These are phyloP conservation scores for Skeletonema potamos DNA, from an alignment of 108 stramenopile species.

Conservation along the genomic window DNA sequence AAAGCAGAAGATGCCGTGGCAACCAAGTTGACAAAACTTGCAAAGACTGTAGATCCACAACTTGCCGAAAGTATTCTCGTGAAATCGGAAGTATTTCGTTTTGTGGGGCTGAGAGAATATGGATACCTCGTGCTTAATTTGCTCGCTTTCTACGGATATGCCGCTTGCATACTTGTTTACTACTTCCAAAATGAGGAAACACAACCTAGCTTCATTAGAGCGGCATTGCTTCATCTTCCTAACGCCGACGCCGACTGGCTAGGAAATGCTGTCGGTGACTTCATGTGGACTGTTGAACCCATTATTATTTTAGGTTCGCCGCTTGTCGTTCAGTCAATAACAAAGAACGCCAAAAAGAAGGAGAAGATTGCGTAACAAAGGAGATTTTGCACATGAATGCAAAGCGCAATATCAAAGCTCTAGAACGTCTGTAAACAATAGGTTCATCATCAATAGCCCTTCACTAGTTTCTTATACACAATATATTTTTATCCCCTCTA, in stretches of 20 bases:
- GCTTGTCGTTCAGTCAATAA: slow-evolving; percentile 21
- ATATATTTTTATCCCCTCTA: neutral
- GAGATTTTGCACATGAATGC: too few species aligned
- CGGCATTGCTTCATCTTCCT: slow-evolving; percentile 51
- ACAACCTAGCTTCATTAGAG: slow-evolving; percentile 53
- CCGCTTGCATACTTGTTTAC: slow-evolving; percentile 59
- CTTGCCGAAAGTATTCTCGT: slow-evolving; percentile 17
- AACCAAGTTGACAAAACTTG: slow-evolving; percentile 4
- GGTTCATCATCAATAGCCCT: too few species aligned
- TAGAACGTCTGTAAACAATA: too few species aligned
- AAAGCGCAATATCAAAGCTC: too few species aligned
- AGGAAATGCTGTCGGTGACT: slow-evolving; percentile 87
- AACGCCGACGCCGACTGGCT: slow-evolving; percentile 82
- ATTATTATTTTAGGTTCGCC: slow-evolving; percentile 68
- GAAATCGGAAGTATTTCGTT: slow-evolving; percentile 29
- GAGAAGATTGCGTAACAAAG: slow-evolving; percentile 21
- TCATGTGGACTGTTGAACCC: slow-evolving; percentile 90
- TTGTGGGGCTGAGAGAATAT: slow-evolving; percentile 79
- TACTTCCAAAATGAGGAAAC: slow-evolving; percentile 64
- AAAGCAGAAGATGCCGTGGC: slow-evolving; percentile 52
- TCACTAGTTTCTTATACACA: neutral
- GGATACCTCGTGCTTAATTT: slow-evolving; percentile 82
- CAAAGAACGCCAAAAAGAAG: slow-evolving; percentile 3
- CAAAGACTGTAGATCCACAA: slow-evolving; percentile 30
- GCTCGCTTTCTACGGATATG: slow-evolving; percentile 84